Conservation (phyloP, 371 early-diverging fungal genomes). For the Zopfochytrium polystomum region DNA sequence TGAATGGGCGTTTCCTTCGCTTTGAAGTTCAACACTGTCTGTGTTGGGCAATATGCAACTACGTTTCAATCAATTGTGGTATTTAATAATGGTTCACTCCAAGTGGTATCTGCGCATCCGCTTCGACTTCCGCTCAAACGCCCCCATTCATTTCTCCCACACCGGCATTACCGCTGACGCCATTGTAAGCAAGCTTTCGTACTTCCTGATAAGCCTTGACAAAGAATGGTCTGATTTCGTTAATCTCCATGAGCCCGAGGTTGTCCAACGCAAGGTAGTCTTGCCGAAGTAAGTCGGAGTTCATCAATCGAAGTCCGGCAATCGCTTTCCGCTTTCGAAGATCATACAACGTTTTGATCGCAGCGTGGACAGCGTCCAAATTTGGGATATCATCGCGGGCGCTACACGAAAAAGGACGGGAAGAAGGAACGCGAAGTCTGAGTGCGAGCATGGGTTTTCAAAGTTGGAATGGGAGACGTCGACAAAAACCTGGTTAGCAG, state of each 20-base stretch:
- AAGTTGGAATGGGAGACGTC: too few species aligned
- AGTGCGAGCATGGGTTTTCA: too few species aligned
- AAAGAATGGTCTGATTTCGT: constrained; percentile 85
- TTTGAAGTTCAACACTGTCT: too few species aligned
- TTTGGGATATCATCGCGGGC: constrained; percentile 78
- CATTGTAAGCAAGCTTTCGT: constrained; percentile 45
- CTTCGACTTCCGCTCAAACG: too few species aligned
- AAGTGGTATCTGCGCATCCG: too few species aligned
- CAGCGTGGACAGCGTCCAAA: constrained; percentile 62
- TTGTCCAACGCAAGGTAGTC: constrained; percentile 62
- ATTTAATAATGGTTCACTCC: too few species aligned
- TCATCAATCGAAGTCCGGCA: constrained; percentile 8
- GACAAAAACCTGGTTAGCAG: constrained; percentile 74
- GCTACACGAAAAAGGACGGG: constrained; percentile 39
- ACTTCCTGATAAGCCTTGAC: constrained; percentile 70
- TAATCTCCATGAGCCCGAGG: constrained; percentile 79
- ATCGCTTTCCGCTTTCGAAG: constrained; percentile 75
- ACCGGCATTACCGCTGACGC: too few species aligned
- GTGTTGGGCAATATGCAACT: too few species aligned
- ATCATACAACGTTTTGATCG: constrained; percentile 82
- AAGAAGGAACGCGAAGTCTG: too few species aligned
- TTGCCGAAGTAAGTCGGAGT: constrained; percentile 16
- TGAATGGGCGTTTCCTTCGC: too few species aligned
- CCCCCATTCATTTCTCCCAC: too few species aligned
- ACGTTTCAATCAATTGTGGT: too few species aligned